Evolutionary conservation across 306 rosid genomes (phyloP), one percentile per base, ranked within the genome.

Genomic region (Luffa aegyptiaca): DNA sequence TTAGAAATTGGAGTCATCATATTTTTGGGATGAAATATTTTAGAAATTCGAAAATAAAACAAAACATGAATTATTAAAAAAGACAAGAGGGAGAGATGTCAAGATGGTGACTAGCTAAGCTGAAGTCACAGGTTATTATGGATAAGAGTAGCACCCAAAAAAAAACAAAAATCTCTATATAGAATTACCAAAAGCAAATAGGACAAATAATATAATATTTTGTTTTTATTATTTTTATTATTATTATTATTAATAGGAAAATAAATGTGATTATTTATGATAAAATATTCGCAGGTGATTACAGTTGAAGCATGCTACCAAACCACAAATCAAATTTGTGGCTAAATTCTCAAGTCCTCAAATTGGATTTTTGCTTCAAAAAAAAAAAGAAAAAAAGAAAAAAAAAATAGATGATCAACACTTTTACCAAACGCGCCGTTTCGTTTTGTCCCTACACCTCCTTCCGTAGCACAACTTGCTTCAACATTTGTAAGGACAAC

Each of bases 41-140:
- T 4, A 21, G 14, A 18, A 71, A 26, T 5, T 31, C 33, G 61
- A 6, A 44, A 69, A 73, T 49, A 49, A 73, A 14, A 31, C 42
- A 73, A 48, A 73, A 72, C 1, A 6, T 1, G 41, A 72, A 48
- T 72, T 21, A 26, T 46, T 6, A 14, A 46, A 72, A 72, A 72
- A 14, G 76, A 70, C 76, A 72, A 46, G 48, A 46, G 48, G 9
- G n/a, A 13, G 58, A 12, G 77, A 46, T 72, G 18, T 46, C 41
- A 46, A 73, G 78, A 73, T 26, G 61, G 57, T 49, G 78, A 73
- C 61, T 48, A 69, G 55, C 55, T n/a, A 20, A 69, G 75, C 20
- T 69, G 21, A 66, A 72, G 56, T 49, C 31, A 26, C 31, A 26
- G 31, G 31, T 26, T 44, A 31, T 49, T 35, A 33, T 73, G 61